phyloP scores from a whole-genome alignment of 139 green algal species.

The Picochlorum sp. region DNA sequence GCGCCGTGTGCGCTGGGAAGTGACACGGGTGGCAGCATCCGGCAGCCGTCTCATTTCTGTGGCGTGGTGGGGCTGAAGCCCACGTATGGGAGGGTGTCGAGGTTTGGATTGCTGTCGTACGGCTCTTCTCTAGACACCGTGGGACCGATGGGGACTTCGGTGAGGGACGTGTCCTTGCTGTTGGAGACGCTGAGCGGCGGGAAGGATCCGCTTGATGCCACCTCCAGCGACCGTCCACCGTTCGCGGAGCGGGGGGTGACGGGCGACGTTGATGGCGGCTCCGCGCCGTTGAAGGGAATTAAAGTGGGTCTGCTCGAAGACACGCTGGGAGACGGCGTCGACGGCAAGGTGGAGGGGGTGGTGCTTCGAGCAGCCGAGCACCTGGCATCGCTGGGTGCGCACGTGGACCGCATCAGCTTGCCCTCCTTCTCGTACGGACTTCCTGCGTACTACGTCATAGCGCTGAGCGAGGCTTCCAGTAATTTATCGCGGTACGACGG shows the following conservation, averaged over 20 bases:
- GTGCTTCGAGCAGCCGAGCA: constrained; percentile 33
- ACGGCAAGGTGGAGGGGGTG: constrained; percentile 27
- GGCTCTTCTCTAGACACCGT: constrained; percentile 86
- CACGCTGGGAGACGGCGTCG: constrained; percentile 74
- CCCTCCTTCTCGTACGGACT: constrained; percentile 66
- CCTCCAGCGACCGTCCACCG: constrained; percentile 25
- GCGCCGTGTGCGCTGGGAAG: constrained; percentile 67
- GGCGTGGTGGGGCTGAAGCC: constrained; percentile 95
- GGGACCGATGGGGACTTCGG: constrained; percentile 65
- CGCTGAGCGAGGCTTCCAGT: constrained; percentile 79
- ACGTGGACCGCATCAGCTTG: constrained; percentile 66
- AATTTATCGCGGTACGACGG: constrained; percentile 97
- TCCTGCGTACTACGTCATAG: constrained; percentile 96
- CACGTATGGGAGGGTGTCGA: constrained; percentile 85
- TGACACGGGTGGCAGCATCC: constrained; percentile 92
- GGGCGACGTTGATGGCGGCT: constrained; percentile 25
- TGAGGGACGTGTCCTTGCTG: constrained; percentile 81
- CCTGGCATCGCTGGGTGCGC: constrained; percentile 60
- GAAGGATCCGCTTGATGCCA: constrained; percentile 57
- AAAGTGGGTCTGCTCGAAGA: constrained; percentile 63
- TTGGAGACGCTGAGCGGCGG: constrained; percentile 71
- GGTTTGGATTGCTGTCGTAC: constrained; percentile 91
- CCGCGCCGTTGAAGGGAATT: constrained; percentile 51
- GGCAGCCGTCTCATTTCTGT: constrained; percentile 92
- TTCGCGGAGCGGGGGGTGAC: constrained; percentile 27